Conservation (phyloP, 2,329 filamentous ascomycete genomes). For the Sclerotinia minor region DNA sequence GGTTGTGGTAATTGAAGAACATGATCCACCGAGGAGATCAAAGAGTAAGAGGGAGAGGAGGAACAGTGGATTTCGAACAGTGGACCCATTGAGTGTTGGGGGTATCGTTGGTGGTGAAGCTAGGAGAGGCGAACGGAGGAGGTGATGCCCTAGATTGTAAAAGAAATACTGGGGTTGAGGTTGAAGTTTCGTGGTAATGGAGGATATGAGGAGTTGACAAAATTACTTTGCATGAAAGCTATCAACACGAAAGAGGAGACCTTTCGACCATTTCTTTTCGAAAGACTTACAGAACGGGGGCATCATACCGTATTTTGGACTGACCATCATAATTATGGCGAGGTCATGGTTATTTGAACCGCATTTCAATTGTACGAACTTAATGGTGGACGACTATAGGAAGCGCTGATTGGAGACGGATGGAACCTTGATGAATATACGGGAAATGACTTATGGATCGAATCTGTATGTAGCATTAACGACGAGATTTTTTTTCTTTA, state of each 20-base stretch:
- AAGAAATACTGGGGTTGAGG: not conserved
- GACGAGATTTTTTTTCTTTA: too few relatives aligned
- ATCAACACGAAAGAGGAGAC: not conserved
- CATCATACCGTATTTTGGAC: not conserved
- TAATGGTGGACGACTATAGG: not conserved
- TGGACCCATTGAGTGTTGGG: slow-evolving; percentile 40
- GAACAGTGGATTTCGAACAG: slow-evolving; percentile 40
- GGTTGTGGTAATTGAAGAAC: slow-evolving; percentile 43
- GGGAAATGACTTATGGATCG: not conserved
- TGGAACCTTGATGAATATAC: not conserved
- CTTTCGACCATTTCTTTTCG: not conserved
- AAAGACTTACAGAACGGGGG: not conserved
- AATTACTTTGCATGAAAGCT: not conserved
- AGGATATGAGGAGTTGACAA: not conserved
- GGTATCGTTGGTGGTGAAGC: slow-evolving; percentile 37
- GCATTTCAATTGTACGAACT: not conserved
- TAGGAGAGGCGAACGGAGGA: slow-evolving; percentile 31
- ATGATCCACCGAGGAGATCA: slow-evolving; percentile 39
- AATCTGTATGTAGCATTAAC: slow-evolving; percentile 1
- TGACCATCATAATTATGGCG: not conserved
- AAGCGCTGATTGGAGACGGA: not conserved
- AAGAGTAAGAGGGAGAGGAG: slow-evolving; percentile 36
- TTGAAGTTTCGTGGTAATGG: not conserved
- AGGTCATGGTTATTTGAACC: not conserved
- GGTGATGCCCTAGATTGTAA: slow-evolving; percentile 13